phyloP scores from a whole-genome alignment of 306 rosid genomes.

The Potentilla sterilis region DNA sequence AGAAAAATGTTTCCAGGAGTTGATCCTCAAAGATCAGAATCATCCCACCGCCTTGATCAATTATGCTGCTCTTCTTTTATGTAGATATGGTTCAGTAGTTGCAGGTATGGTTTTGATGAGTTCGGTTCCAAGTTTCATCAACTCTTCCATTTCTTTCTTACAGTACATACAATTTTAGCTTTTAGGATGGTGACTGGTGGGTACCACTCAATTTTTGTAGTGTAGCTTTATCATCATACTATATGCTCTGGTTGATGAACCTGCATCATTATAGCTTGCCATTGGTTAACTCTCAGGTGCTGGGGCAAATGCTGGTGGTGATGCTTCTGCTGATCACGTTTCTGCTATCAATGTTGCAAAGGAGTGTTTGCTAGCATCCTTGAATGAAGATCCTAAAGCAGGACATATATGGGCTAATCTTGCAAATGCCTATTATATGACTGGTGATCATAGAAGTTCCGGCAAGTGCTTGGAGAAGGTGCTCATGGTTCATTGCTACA shows the following conservation, averaged over 20 bases:
- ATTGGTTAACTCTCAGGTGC: slow-evolving; percentile 55
- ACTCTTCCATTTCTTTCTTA: background rate
- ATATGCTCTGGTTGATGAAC: slow-evolving; percentile 20
- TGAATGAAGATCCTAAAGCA: slow-evolving; percentile 77
- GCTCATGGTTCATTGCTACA: slow-evolving; percentile 54
- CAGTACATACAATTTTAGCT: background rate
- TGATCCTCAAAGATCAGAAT: slow-evolving; percentile 86
- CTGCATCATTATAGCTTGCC: slow-evolving; percentile 12
- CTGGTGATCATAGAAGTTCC: slow-evolving; percentile 86
- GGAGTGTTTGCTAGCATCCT: slow-evolving; percentile 84
- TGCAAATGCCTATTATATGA: slow-evolving; percentile 68
- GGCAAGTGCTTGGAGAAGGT: slow-evolving; percentile 98
- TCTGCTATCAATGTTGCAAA: slow-evolving; percentile 73
- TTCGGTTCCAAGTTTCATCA: slow-evolving; percentile 1
- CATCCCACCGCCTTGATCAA: slow-evolving; percentile 93
- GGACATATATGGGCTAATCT: slow-evolving; percentile 94
- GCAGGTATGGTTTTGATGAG: slow-evolving; percentile 59
- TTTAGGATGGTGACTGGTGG: slow-evolving; percentile 6
- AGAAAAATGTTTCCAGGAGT: slow-evolving; percentile 76
- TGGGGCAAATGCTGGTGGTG: slow-evolving; percentile 79
- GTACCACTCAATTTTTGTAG: slow-evolving; percentile 18
- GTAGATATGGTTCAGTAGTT: slow-evolving; percentile 74
- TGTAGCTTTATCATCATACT: slow-evolving; percentile 18
- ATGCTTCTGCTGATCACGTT: slow-evolving; percentile 50
- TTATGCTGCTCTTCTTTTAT: slow-evolving; percentile 75